Evolutionary conservation across 2,329 filamentous ascomycete species (phyloP).

Genomic region (Chrysoporthe cubensis): DNA sequence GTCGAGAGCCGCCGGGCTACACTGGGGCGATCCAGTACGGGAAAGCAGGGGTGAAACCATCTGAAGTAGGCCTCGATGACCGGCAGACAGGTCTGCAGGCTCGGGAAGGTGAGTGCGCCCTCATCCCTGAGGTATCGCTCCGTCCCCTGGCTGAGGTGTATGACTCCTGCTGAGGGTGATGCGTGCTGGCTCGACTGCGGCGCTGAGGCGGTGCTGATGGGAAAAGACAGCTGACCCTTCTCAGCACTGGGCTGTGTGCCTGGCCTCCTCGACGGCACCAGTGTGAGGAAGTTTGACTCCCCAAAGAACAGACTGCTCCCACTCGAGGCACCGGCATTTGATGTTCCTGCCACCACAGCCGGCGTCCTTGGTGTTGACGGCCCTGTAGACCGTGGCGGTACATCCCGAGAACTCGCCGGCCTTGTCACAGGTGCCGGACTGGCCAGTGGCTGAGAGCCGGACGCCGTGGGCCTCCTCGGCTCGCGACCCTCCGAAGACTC

Average conservation of each 20-base stretch:
- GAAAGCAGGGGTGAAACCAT: constrained; percentile 28
- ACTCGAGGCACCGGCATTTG: constrained; percentile 30
- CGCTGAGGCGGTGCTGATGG: constrained; percentile 23
- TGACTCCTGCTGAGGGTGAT: constrained; percentile 21
- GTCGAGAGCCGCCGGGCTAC: constrained; percentile 16
- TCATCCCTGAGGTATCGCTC: constrained; percentile 32
- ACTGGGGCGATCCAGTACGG: constrained; percentile 22
- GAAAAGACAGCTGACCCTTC: constrained; percentile 30
- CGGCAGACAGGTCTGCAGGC: constrained; percentile 30
- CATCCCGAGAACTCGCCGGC: not conserved
- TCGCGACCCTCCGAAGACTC: constrained; percentile 6
- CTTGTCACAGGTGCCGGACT: not conserved
- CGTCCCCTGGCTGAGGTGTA: constrained; percentile 30
- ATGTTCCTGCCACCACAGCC: constrained; percentile 7
- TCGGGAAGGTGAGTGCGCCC: constrained; percentile 31
- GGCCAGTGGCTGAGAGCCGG: not conserved
- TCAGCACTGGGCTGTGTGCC: constrained; percentile 8
- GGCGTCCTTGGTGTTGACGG: not conserved
- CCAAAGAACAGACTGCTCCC: constrained; percentile 42
- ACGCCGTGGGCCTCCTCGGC: constrained; percentile 3
- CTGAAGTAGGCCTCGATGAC: constrained; percentile 32
- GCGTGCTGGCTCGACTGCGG: constrained; percentile 22
- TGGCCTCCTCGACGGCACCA: constrained; percentile 31
- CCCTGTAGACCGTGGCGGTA: not conserved
- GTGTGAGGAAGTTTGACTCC: constrained; percentile 45